Conservation (phyloP, 2,329 filamentous ascomycete genomes). For the Neophaeococcomyces mojaviensis region DNA sequence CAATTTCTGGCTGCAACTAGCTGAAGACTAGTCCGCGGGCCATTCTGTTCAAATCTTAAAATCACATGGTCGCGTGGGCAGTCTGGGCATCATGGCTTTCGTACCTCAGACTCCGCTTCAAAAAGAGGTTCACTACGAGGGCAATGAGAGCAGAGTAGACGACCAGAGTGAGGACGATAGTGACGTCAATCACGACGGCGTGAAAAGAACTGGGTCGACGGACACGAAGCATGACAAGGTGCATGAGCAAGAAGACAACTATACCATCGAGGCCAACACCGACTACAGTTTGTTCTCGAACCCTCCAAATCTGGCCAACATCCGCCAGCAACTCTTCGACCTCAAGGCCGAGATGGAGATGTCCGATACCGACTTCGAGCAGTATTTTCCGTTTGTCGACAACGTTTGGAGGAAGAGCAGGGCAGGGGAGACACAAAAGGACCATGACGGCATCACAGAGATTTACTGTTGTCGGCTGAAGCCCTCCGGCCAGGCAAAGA, state of each 20-base stretch:
- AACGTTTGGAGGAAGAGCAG: conserved; percentile 45
- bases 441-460: conserved; percentile 26
- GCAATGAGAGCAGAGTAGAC: background rate
- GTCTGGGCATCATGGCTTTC: background rate
- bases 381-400: conserved; percentile 43
- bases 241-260: conserved; percentile 3
- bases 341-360: conserved; percentile 41
- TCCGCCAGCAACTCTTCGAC: conserved; percentile 39
- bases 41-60: background rate
- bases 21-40: no score
- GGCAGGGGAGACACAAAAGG: conserved; percentile 17
- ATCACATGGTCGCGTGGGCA: background rate
- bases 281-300: conserved; percentile 32
- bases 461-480: conserved; percentile 43
- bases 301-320: conserved; percentile 36
- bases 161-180: conserved; percentile 8
- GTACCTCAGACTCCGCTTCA: background rate
- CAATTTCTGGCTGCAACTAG: no score
- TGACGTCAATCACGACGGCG: conserved; percentile 7
- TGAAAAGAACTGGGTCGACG: conserved; percentile 13
- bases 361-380: conserved; percentile 38
- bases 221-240: conserved; percentile 11
- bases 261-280: conserved; percentile 9
- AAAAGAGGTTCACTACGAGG: background rate
- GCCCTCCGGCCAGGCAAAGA: conserved; percentile 30